Conservation (phyloP, 2,329 filamentous ascomycete genomes). For the Neofusicoccum laricinum region DNA sequence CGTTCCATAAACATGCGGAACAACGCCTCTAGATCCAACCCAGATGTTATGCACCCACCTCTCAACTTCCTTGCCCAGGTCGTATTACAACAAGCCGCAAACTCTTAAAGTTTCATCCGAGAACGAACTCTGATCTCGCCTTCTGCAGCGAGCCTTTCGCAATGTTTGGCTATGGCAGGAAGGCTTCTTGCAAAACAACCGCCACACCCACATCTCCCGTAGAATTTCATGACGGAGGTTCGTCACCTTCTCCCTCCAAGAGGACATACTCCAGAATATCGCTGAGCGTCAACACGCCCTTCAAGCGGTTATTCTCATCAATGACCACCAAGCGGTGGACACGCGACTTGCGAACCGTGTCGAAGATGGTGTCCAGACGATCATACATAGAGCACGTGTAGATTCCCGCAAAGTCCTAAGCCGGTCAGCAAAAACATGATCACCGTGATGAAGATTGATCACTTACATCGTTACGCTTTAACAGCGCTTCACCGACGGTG, state of each 20-base stretch:
- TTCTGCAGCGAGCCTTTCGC: background rate
- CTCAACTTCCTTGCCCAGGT: background rate
- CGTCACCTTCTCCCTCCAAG: constrained; percentile 68
- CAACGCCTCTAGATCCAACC: constrained; percentile 11
- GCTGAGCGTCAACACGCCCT: constrained; percentile 87
- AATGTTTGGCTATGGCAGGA: background rate
- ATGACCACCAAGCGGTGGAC: constrained; percentile 93
- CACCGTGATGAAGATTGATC: background rate
- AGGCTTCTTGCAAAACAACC: background rate
- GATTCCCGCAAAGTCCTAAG: constrained; percentile 84
- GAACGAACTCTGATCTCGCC: background rate
- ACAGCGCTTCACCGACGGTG: constrained; percentile 82
- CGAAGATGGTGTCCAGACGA: constrained; percentile 90
- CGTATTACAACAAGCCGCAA: background rate
- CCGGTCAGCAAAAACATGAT: constrained; percentile 21
- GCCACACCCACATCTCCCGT: background rate
- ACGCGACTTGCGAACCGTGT: constrained; percentile 90
- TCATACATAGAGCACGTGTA: constrained; percentile 94
- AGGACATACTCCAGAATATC: constrained; percentile 96
- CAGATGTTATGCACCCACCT: background rate
- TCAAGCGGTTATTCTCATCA: constrained; percentile 81
- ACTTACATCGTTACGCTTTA: constrained; percentile 73
- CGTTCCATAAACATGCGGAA: constrained; percentile 5
- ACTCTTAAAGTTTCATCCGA: background rate
- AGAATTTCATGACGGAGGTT: background rate